Conservation (phyloP, 2,329 filamentous ascomycete species). For the Talaromyces islandicus region DNA sequence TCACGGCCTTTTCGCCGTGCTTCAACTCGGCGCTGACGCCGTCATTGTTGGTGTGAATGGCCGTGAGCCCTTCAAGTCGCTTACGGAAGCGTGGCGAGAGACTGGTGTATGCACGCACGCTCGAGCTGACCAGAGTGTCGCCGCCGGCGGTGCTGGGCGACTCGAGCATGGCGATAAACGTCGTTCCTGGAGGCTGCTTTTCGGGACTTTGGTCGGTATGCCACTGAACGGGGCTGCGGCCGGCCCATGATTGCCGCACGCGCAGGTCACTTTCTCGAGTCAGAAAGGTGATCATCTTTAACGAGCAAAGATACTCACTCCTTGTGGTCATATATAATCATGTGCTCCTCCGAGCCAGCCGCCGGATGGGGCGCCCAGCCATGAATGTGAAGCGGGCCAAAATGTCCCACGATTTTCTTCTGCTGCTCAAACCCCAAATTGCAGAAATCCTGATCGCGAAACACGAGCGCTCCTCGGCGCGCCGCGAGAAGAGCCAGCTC, state of each 20-base stretch:
- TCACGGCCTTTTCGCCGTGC: background rate
- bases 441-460: background rate
- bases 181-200: background rate
- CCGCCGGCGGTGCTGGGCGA: background rate
- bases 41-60: background rate
- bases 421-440: background rate
- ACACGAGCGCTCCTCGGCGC: background rate
- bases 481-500: background rate
- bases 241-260: conserved; percentile 1
- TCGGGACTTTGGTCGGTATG: conserved; percentile 1
- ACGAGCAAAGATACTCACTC: background rate
- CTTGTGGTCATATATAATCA: conserved; percentile 3
- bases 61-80: background rate
- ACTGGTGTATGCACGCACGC: background rate
- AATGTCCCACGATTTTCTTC: background rate
- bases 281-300: background rate
- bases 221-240: background rate
- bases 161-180: background rate
- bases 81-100: background rate
- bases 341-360: background rate
- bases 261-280: background rate
- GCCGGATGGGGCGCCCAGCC: background rate
- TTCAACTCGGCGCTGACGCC: background rate
- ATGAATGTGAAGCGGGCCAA: background rate
- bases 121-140: background rate